A percentile compares a stretch with the other conserved stretches of the same genome.
Evolutionary conservation across 1,284 basidiomycete genomes (phyloP).

Genomic region (Boletus putidus): DNA sequence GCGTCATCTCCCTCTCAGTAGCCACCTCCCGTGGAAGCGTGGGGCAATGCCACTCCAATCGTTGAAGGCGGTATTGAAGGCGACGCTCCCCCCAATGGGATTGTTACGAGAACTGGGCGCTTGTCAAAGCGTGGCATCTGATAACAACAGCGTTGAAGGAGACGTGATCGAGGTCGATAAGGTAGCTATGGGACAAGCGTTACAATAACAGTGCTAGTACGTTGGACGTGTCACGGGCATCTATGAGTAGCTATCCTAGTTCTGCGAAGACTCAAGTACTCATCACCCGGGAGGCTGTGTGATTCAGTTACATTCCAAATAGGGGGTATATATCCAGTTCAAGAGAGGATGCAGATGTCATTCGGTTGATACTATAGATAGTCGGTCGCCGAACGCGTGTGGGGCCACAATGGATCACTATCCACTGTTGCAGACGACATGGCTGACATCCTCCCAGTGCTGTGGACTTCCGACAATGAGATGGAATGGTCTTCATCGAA

Average conservation of each 20-base stretch:
- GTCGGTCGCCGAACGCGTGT: constrained; percentile 60
- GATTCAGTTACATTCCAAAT: neutral
- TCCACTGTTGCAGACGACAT: constrained; percentile 79
- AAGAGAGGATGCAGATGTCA: constrained; percentile 65
- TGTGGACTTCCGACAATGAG: constrained; percentile 82
- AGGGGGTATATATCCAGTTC: neutral
- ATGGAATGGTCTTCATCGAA: constrained; percentile 59
- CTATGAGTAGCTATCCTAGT: neutral
- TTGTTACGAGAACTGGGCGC: constrained; percentile 21
- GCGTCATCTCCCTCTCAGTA: constrained; percentile 29
- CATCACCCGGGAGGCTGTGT: no score
- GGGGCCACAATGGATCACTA: constrained; percentile 79
- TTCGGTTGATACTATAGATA: constrained; percentile 64
- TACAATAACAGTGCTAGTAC: neutral
- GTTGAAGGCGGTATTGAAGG: constrained; percentile 15
- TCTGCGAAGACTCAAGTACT: no score
- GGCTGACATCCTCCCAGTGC: constrained; percentile 65
- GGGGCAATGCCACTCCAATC: constrained; percentile 1
- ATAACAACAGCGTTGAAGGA: neutral
- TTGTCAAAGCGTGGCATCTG: neutral
- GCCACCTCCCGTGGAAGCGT: constrained; percentile 20
- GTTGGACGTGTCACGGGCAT: neutral
- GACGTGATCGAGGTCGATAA: neutral
- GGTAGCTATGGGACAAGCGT: neutral
- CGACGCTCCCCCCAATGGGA: constrained; percentile 3